A percentile compares a stretch with the other conserved stretches of the same genome.
phyloP scores from a whole-genome alignment of 1,139 yeast species.

The Meyerozyma smithsonii region DNA sequence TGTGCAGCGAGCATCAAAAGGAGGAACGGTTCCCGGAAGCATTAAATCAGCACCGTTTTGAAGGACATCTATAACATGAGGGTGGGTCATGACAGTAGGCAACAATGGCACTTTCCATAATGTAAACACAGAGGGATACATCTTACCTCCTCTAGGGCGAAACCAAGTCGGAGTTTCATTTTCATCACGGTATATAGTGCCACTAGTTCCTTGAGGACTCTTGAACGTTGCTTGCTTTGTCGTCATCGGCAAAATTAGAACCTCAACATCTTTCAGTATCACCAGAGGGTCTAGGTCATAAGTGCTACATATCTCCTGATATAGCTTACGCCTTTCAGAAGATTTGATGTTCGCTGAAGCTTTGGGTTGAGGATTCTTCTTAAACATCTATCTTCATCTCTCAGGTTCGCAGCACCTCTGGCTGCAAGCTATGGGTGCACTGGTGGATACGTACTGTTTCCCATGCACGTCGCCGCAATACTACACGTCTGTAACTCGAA shows the following conservation, averaged over 20 bases:
- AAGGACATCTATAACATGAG: constrained; percentile 59
- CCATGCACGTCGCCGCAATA: background rate
- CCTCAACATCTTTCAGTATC: constrained; percentile 43
- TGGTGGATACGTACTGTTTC: background rate
- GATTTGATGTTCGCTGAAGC: constrained; percentile 76
- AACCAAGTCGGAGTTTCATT: constrained; percentile 72
- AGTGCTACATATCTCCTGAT: constrained; percentile 40
- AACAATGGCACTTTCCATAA: constrained; percentile 68
- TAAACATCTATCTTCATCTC: constrained; percentile 9
- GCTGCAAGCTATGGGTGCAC: background rate
- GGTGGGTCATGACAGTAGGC: constrained; percentile 69
- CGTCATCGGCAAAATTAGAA: constrained; percentile 51
- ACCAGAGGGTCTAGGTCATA: constrained; percentile 42
- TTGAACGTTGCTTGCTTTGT: constrained; percentile 66
- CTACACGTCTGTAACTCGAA: background rate
- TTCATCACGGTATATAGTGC: constrained; percentile 61
- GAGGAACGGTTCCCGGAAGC: constrained; percentile 86
- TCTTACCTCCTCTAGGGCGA: constrained; percentile 47
- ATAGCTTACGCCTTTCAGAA: constrained; percentile 68
- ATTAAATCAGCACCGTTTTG: constrained; percentile 82
- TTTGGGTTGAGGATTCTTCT: constrained; percentile 41
- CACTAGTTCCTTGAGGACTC: constrained; percentile 50
- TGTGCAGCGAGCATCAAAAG: constrained; percentile 49
- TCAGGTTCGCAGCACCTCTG: background rate
- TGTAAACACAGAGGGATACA: constrained; percentile 71